Percentiles rank a stretch among this genome's conserved stretches.
Evolutionary conservation across 306 rosid species (phyloP).

Genomic region (Prunus kanzakura): DNA sequence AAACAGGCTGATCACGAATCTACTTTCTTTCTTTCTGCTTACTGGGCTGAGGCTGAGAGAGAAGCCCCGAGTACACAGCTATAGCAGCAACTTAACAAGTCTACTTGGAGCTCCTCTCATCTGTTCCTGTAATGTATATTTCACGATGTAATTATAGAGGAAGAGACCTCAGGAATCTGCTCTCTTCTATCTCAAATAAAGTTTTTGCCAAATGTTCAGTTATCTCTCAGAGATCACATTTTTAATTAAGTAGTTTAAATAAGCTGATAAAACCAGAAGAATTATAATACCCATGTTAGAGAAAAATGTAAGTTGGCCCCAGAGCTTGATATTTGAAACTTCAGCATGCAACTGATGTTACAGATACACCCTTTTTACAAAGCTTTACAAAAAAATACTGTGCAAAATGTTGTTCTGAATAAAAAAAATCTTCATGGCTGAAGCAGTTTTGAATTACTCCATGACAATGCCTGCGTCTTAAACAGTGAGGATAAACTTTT

Average conservation of each 20-base stretch:
- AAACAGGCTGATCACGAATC: constrained; percentile 5
- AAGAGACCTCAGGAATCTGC: constrained; percentile 30
- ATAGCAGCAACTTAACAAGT: constrained; percentile 11
- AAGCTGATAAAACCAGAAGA: not conserved
- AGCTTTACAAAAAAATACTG: not conserved
- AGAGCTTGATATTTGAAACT: not conserved
- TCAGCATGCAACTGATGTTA: not conserved
- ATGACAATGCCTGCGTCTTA: not conserved
- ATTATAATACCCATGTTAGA: not conserved
- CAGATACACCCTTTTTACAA: not conserved
- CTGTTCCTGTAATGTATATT: constrained; percentile 30
- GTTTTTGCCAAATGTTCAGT: not conserved
- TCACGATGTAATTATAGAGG: constrained; percentile 49
- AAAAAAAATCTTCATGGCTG: not conserved
- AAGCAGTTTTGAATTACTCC: not conserved
- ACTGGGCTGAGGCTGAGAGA: constrained; percentile 6
- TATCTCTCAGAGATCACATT: no score
- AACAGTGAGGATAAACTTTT: not conserved
- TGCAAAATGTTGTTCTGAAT: not conserved
- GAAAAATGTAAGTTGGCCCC: not conserved
- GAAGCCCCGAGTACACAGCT: not conserved
- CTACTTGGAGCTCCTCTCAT: constrained; percentile 25
- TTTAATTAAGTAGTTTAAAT: not conserved
- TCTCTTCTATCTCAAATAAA: constrained; percentile 37
- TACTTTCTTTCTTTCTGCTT: not conserved